Evolutionary conservation across 805 yeast genomes (phyloP), one percentile per base, ranked within the genome.

Genomic region (Aciculoconidium aculeatum): DNA sequence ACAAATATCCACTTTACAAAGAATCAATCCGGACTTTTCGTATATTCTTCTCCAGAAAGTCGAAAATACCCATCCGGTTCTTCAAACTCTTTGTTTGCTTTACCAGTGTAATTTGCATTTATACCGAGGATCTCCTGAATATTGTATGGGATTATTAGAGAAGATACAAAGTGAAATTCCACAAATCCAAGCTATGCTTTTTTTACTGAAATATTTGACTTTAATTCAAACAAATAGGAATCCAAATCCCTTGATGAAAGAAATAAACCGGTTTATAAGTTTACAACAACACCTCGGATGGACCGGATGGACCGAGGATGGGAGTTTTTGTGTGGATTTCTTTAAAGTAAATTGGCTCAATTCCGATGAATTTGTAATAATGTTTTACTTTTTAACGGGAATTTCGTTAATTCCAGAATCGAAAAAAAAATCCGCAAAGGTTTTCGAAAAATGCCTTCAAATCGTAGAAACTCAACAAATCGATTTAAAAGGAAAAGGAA

Each of bases 321-420:
- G 53, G 1, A 15, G 15, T 3, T 28, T 41, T 6, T 36, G 23
- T 7, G 28, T 38, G 7, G 15, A 15, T 7, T 13, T n/a, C n/a
- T 7, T 23, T 7, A 56, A 49, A 13, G 39, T 66, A 2, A 43
- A 45, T 11, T 70, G 76, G 74, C 31, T 69, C 8, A 51, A 58
- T 9, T 51, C 65, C 4, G 62, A 58, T 23, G 73, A 69, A 32
- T 66, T 64, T 41, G 55, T 58, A 6, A 51, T 65, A 12, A 31
- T 58, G 23, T 50, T 65, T 13, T 67, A 65, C 39, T 58, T 66
- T 24, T 41, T 61, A n/a, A 56, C 65, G 20, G 75, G 70, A 3
- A 42, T 70, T 5, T 44, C 58, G 5, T 56, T 61, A 17, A 36
- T 67, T 1, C 48, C 60, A 44, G 56, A 54, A 25, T 55, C 54